Base-by-base conservation (phyloP, 2,329 filamentous ascomycete species). In the Nemania bipapillata region DNA sequence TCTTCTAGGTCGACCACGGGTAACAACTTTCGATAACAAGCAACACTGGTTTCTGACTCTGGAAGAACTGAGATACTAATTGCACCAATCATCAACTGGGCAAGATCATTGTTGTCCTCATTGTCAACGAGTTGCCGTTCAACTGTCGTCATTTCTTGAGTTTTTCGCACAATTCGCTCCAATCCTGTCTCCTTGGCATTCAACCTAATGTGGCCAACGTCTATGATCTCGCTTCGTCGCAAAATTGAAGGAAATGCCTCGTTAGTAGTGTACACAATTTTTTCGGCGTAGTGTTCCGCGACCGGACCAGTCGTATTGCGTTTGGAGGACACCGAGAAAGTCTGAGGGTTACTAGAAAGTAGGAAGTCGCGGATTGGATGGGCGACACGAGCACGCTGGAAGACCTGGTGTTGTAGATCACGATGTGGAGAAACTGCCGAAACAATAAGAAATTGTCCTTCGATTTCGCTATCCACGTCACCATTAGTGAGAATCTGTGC, bases 231-330 rank as follows among this genome's bases (percentile, higher is more conserved):
- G 74, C 93, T 97, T 63, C 94, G 89, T 35, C 93, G 89, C 28
- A 97, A 83, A 56, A 98, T 96, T 1, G 94, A 97, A 0, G 95
- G 96, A 82, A 98, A 98, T 0, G 90, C 81, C 75, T 97, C 94
- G 0, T 90, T 90, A 0, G 94, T 95, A 0, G 89, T 92, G 78
- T 93, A 97, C 0, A 97, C 81, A 0, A 90, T 86, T 83, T 97
- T 98, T 78, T 97, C 92, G 0, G 93, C 90, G 70, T 86, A 91
- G 74, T 96, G 92, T 62, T 92, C 90, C 24, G 88, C 84, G 2
- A 92, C 89, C 0, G 89, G 86, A 11, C 92, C 90, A 11, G 84
- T 86, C 1, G 91, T 91, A 73, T 88, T 89, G 30, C 93, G 87
- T 74, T 89, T 90, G 5, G 90, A 89, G 0, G 92, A 93, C 5